Percentiles rank a stretch among this genome's conserved stretches.
These are phyloP conservation scores for Chytriomyces confervae DNA, from an alignment of 192 early-diverging fungal genomes.

Conservation along the genomic window DNA sequence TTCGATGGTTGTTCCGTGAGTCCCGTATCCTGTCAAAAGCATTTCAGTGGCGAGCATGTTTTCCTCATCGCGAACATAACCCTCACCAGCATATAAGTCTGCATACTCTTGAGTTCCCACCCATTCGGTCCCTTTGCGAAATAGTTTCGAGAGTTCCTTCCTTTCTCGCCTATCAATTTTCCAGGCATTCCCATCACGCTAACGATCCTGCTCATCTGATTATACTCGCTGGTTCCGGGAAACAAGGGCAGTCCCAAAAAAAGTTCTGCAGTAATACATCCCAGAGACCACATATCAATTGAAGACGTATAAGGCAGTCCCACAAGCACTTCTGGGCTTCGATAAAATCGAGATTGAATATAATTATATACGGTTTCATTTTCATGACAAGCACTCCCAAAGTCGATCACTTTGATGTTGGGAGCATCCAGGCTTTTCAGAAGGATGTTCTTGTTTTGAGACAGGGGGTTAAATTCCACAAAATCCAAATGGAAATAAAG, in stretches of 20 bases:
- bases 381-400: slow-evolving; percentile 97
- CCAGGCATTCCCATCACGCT: slow-evolving; percentile 92
- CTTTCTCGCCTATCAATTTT: slow-evolving; percentile 90
- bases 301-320: slow-evolving; percentile 89
- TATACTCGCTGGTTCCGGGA: slow-evolving; percentile 94
- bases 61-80: neutral
- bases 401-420: slow-evolving; percentile 98
- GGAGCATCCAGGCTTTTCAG: slow-evolving; percentile 89
- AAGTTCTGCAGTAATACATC: slow-evolving; percentile 97
- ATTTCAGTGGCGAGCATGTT: neutral
- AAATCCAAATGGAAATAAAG: neutral
- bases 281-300: slow-evolving; percentile 99
- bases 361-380: slow-evolving; percentile 95
- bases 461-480: neutral
- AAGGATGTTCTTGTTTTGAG: slow-evolving; percentile 73
- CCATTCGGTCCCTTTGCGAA: slow-evolving; percentile 76
- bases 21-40: slow-evolving; percentile 66
- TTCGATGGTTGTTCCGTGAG: slow-evolving; percentile 90
- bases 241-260: slow-evolving; percentile 94
- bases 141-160: slow-evolving; percentile 83
- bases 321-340: slow-evolving; percentile 93
- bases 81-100: slow-evolving; percentile 71
- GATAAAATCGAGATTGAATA: slow-evolving; percentile 97
- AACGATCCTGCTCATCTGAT: slow-evolving; percentile 91
- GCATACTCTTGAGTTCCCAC: slow-evolving; percentile 79